Evolutionary conservation across 495 filamentous ascomycete genomes (phyloP).

Genomic region (Thozetella sp.): DNA sequence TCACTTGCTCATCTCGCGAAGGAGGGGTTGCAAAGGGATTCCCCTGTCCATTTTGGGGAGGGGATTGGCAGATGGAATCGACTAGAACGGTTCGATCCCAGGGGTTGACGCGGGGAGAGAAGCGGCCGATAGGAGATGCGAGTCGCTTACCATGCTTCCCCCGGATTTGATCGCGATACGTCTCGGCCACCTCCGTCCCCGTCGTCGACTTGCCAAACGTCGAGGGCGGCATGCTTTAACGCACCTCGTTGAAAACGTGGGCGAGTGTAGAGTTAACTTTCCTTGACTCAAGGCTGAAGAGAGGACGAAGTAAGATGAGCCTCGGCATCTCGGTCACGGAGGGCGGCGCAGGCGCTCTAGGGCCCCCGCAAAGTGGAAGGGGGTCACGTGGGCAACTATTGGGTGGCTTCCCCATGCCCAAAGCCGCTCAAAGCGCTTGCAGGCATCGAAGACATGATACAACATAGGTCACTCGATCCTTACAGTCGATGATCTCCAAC

Average conservation of each 20-base stretch:
- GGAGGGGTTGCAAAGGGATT: neutral
- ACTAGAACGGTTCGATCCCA: neutral
- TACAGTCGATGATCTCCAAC: neutral
- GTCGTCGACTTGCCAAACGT: neutral
- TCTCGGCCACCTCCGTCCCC: slow-evolving; percentile 2
- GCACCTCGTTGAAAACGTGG: no score
- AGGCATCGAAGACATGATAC: no score
- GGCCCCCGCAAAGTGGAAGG: neutral
- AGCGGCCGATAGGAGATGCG: neutral
- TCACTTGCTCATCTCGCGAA: neutral
- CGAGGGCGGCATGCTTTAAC: neutral
- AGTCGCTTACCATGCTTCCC: slow-evolving; percentile 4
- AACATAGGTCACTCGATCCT: no score
- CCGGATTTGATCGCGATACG: neutral
- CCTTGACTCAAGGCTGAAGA: neutral
- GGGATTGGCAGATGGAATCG: neutral
- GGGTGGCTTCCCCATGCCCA: neutral
- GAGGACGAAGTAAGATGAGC: neutral
- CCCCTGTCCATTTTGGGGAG: neutral
- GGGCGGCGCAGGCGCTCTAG: neutral
- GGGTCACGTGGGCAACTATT: neutral
- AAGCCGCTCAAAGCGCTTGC: no score
- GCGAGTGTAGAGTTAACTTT: no score
- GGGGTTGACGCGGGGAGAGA: neutral
- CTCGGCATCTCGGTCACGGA: neutral